Percentiles rank a stretch among this genome's conserved stretches.
phyloP scores from a whole-genome alignment of 345 rosid species.

The Moringa oleifera region DNA sequence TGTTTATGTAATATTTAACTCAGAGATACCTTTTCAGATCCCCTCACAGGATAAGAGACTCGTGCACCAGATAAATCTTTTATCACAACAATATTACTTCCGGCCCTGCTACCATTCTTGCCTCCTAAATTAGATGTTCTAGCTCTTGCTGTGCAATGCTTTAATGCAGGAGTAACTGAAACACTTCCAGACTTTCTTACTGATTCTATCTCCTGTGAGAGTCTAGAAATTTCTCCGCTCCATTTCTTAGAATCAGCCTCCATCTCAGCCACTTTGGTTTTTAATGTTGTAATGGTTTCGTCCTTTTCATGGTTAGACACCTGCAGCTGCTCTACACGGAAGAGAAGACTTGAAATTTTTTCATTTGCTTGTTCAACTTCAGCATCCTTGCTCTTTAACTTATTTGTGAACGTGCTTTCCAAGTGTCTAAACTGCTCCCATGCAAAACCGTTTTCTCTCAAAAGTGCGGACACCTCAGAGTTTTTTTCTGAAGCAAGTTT shows the following conservation, averaged over 20 bases:
- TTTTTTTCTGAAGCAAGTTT: slow-evolving; percentile 54
- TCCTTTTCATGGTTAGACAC: slow-evolving; percentile 57
- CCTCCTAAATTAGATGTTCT: slow-evolving; percentile 19
- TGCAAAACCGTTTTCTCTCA: slow-evolving; percentile 59
- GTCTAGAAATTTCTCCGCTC: slow-evolving; percentile 40
- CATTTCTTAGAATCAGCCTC: slow-evolving; percentile 40
- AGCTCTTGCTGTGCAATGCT: slow-evolving; percentile 26
- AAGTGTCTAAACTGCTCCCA: slow-evolving; percentile 63
- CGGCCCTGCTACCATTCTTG: slow-evolving; percentile 17
- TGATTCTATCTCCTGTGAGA: slow-evolving; percentile 44
- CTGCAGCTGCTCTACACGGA: slow-evolving; percentile 51
- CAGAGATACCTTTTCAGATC: slow-evolving; percentile 45
- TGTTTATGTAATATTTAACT: neutral
- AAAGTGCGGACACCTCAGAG: slow-evolving; percentile 43
- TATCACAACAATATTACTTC: slow-evolving; percentile 17
- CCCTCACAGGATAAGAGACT: slow-evolving; percentile 15
- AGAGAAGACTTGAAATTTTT: slow-evolving; percentile 50
- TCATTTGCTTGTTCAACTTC: slow-evolving; percentile 53
- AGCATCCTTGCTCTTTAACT: slow-evolving; percentile 45
- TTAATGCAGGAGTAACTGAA: slow-evolving; percentile 38
- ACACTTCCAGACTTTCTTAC: slow-evolving; percentile 36
- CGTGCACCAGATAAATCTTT: slow-evolving; percentile 35
- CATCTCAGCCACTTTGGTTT: slow-evolving; percentile 40
- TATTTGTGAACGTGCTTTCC: slow-evolving; percentile 44
- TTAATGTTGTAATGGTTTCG: slow-evolving; percentile 42